Base-by-base conservation (phyloP, 441 rosid genomes). In the Euphorbia corollata region DNA sequence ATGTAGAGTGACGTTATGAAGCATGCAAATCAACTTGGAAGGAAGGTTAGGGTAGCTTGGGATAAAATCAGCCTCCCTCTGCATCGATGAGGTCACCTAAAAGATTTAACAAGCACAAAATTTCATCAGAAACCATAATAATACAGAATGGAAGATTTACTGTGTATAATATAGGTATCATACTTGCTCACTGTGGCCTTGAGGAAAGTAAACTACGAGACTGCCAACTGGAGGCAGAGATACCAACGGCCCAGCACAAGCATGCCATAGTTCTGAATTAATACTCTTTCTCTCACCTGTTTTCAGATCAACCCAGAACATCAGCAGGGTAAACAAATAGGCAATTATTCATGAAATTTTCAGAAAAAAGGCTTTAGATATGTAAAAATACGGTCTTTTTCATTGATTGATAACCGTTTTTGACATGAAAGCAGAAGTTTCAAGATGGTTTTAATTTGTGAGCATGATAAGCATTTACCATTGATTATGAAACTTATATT, bases 131-230 rank as follows among this genome's bases (percentile, higher is more conserved):
- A 48, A 73, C 63, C 24, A 64, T 27, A 27, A 27, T 45, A 73
- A 54, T 50, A 22, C 66, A 71, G 38, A 74, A 59, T 34, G 67
- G 45, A 48, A 58, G 34, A 43, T 73, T 39, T 39, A 24, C 57
- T 67, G 36, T 59, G 74, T 68, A 27, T 51, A 71, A 61, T 22
- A 51, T 74, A 67, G 63, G 59, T 0, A 45, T 69, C 84, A 32
- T 79, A 90, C 98, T 79, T 92, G 98, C 84, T 92, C 98, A 23
- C 98, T 92, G 81, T 92, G 98, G 80, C 98, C 98, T 80, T 92
- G 98, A 69, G 98, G 98, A 78, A 92, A 92, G 89, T 92, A 92
- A 64, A 92, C 91, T 27, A 92, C 98, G 68, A 90, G 91, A 75
- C 98, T 92, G 70, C 97, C 94, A n/a, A 85, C 87, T 2, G 96